A percentile compares a stretch with the other conserved stretches of the same genome.
These are phyloP conservation scores for Blastosporella zonata DNA, from an alignment of 1,284 basidiomycete genomes.

Conservation along the genomic window DNA sequence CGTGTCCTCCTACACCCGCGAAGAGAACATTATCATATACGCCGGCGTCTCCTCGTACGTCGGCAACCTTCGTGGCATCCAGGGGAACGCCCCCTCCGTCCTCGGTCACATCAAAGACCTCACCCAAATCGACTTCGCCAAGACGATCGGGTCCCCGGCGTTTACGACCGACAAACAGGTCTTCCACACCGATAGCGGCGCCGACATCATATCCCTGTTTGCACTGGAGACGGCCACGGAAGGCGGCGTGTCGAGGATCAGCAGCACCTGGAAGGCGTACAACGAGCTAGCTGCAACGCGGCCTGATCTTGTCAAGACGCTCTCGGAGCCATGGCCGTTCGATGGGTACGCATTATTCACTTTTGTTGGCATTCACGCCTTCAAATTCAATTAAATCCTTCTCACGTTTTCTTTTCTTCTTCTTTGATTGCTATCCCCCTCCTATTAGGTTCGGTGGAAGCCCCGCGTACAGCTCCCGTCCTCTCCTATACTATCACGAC, in stretches of 20 bases:
- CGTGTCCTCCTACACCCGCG: conserved; percentile 32
- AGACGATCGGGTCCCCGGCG: conserved; percentile 39
- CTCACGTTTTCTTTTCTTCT: too few species aligned
- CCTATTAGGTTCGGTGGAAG: conserved; percentile 28
- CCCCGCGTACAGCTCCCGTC: conserved; percentile 34
- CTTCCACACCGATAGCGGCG: conserved; percentile 44
- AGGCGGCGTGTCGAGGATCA: conserved; percentile 41
- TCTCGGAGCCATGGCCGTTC: conserved; percentile 40
- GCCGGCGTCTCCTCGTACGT: conserved; percentile 30
- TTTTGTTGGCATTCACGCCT: too few species aligned
- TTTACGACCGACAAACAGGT: conserved; percentile 47
- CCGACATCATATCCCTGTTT: conserved; percentile 41
- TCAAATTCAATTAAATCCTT: too few species aligned
- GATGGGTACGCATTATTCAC: conserved; percentile 32
- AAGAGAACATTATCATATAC: conserved; percentile 34
- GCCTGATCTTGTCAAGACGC: conserved; percentile 38
- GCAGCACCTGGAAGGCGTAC: conserved; percentile 41
- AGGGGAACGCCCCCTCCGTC: conserved; percentile 40
- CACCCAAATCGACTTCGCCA: conserved; percentile 33
- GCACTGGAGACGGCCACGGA: conserved; percentile 39
- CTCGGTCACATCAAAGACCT: conserved; percentile 47
- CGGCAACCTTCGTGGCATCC: conserved; percentile 37
- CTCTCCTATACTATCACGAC: conserved; percentile 38
- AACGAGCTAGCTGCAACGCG: conserved; percentile 43
- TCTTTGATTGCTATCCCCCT: too few species aligned